Evolutionary conservation across 2,329 filamentous ascomycete genomes (phyloP).

Genomic region (Cladosporium sp.): DNA sequence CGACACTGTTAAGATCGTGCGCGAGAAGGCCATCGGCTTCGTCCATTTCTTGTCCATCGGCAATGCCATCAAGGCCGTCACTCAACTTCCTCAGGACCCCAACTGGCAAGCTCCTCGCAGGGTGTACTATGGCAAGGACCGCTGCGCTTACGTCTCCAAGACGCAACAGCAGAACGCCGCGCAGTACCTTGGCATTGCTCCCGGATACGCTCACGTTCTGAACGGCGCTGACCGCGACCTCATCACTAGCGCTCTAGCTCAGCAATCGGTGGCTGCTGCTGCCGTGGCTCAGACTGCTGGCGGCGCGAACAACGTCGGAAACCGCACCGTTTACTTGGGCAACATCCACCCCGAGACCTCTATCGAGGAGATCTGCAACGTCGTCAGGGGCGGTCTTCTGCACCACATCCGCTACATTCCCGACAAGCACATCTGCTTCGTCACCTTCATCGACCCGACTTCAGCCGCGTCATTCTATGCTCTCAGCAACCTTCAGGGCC

Average conservation of each 20-base stretch:
- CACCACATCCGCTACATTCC: constrained; percentile 99
- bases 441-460: constrained; percentile 98
- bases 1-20: constrained; percentile 94
- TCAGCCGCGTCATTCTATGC: constrained; percentile 97
- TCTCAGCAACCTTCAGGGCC: constrained; percentile 88
- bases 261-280: constrained; percentile 94
- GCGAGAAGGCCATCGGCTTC: constrained; percentile 96
- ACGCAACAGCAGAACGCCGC: constrained; percentile 99
- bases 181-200: constrained; percentile 94
- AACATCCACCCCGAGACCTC: constrained; percentile 99
- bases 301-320: constrained; percentile 94
- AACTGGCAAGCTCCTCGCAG: constrained; percentile 95
- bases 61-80: constrained; percentile 96
- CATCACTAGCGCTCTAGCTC: constrained; percentile 91
- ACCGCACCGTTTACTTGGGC: constrained; percentile 93
- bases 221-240: constrained; percentile 94
- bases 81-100: constrained; percentile 88
- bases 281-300: constrained; percentile 94
- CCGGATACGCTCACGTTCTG: constrained; percentile 91
- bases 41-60: constrained; percentile 96
- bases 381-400: constrained; percentile 87
- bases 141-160: constrained; percentile 97
- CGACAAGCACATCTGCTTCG: constrained; percentile 99
- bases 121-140: constrained; percentile 98
- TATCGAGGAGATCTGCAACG: constrained; percentile 99